phyloP scores from a whole-genome alignment of 148 eudicot genomes.

The Diospyros lotus region DNA sequence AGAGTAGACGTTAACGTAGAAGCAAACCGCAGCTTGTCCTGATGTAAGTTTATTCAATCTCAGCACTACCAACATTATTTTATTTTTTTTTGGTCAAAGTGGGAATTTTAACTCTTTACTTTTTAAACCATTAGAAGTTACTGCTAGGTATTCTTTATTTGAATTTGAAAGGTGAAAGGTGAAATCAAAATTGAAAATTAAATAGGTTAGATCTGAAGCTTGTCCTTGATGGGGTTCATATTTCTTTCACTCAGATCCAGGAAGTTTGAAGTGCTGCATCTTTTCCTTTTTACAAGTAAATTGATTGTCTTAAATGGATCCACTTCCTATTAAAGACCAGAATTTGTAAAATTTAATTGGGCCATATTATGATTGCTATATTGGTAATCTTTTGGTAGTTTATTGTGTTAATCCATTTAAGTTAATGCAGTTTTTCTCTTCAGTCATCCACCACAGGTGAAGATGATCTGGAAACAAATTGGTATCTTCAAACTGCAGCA shows the following conservation, averaged over 20 bases:
- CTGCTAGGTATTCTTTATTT: no score
- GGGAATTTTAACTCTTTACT: background rate
- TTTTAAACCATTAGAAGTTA: background rate
- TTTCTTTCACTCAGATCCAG: no score
- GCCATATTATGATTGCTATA: background rate
- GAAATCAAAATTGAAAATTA: no score
- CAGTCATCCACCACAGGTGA: background rate
- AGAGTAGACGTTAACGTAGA: conserved; percentile 30
- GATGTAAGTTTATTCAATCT: conserved; percentile 19
- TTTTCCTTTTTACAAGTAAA: no score
- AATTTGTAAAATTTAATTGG: background rate
- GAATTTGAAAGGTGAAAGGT: no score
- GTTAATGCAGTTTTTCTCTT: background rate
- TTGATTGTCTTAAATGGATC: background rate
- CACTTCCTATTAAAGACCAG: background rate
- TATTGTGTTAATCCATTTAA: background rate
- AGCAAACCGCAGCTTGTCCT: conserved; percentile 30
- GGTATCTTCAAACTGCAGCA: background rate
- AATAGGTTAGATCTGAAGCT: no score
- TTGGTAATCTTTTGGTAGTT: background rate
- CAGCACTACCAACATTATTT: background rate
- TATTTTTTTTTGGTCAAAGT: background rate
- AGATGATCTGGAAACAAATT: no score
- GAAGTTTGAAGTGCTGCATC: no score
- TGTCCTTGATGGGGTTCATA: no score